A percentile compares a stretch with the other conserved stretches of the same genome.
phyloP scores from a whole-genome alignment of 2,329 filamentous ascomycete species.

The Penicillium sclerotiorum region DNA sequence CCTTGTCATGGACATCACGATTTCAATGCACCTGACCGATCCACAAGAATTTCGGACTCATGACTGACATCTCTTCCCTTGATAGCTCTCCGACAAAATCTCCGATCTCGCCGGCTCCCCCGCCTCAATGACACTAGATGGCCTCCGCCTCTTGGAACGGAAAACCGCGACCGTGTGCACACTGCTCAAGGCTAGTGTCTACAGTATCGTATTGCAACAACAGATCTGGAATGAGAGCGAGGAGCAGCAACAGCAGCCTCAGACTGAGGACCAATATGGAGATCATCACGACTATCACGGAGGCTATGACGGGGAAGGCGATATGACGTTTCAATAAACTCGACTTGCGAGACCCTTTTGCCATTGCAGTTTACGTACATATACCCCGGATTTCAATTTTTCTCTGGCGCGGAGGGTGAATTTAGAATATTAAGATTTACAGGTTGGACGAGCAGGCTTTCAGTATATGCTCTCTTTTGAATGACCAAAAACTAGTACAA shows the following conservation, averaged over 20 bases:
- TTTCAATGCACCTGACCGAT: too few relatives aligned
- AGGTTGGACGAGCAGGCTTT: background rate
- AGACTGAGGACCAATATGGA: conserved; percentile 22
- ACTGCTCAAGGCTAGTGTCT: conserved; percentile 94
- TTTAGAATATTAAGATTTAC: background rate
- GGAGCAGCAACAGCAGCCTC: conserved; percentile 35
- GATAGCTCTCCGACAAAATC: conserved; percentile 44
- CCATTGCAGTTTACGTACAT: conserved; percentile 24
- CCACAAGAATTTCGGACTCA: background rate
- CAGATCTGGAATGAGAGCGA: conserved; percentile 73
- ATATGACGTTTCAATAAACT: conserved; percentile 31
- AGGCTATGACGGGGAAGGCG: conserved; percentile 25
- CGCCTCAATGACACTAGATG: conserved; percentile 76
- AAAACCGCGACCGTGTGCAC: conserved; percentile 96
- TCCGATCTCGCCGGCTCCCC: conserved; percentile 63
- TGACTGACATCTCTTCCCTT: background rate
- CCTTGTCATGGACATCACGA: too few relatives aligned
- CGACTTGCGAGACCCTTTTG: conserved; percentile 1
- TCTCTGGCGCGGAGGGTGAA: background rate
- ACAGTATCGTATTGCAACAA: conserved; percentile 97
- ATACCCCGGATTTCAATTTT: background rate
- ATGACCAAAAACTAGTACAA: conserved; percentile 21
- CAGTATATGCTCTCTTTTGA: conserved; percentile 17
- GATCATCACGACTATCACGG: conserved; percentile 20
- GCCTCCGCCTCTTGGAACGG: conserved; percentile 82